Conservation (phyloP, 2,329 filamentous ascomycete species). For the Ramularia collo-cygni region DNA sequence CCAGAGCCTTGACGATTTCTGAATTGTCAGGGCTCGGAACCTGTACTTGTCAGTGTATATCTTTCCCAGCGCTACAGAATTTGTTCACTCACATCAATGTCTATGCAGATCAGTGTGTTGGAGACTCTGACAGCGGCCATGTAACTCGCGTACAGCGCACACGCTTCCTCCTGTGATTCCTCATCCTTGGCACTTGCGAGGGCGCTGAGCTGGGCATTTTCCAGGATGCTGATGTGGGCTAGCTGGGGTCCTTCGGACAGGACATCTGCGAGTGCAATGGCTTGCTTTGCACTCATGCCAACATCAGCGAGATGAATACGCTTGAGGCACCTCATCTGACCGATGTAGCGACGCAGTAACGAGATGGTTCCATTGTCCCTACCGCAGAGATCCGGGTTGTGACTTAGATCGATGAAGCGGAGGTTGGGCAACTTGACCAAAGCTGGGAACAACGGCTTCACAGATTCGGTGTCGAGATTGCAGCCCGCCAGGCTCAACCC, state of each 20-base stretch:
- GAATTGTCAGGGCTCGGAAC: constrained; percentile 72
- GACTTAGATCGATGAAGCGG: constrained; percentile 85
- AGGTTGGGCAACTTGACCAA: constrained; percentile 65
- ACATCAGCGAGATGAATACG: constrained; percentile 83
- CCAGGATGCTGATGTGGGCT: constrained; percentile 79
- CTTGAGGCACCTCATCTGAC: constrained; percentile 69
- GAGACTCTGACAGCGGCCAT: constrained; percentile 83
- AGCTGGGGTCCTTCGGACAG: constrained; percentile 74
- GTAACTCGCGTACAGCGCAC: constrained; percentile 84
- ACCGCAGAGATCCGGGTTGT: constrained; percentile 68
- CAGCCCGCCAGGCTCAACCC: constrained; percentile 83
- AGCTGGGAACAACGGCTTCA: constrained; percentile 69
- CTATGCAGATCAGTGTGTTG: constrained; percentile 75
- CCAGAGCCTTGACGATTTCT: constrained; percentile 84
- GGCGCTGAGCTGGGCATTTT: constrained; percentile 66
- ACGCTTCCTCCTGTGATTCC: constrained; percentile 82
- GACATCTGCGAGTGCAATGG: constrained; percentile 84
- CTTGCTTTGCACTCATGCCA: constrained; percentile 75
- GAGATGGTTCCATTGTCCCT: constrained; percentile 36
- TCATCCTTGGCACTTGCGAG: constrained; percentile 72
- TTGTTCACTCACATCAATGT: constrained; percentile 61
- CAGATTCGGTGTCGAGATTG: constrained; percentile 64
- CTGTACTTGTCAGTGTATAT: constrained; percentile 11
- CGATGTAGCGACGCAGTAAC: constrained; percentile 74
- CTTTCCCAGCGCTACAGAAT: neutral